A percentile compares a stretch with the other conserved stretches of the same genome.
Evolutionary conservation across 768 basidiomycete species (phyloP).

Genomic region (Dacryopinax spathularia): DNA sequence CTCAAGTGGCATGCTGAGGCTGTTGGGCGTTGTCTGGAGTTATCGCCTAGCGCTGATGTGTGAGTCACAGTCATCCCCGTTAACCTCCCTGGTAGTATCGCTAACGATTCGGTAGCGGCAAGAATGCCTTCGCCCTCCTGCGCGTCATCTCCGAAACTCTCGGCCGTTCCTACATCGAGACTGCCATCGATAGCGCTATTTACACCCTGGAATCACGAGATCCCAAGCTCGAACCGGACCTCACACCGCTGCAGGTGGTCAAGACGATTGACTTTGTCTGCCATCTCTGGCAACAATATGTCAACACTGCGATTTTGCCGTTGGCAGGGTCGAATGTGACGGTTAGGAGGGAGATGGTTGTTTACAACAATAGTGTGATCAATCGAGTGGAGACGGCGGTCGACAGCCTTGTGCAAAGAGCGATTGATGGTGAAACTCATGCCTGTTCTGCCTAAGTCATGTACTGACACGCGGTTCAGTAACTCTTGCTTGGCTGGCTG

Average conservation of each 20-base stretch:
- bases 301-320: slow-evolving; percentile 78
- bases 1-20: slow-evolving; percentile 97
- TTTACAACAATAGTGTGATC: slow-evolving; percentile 79
- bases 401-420: slow-evolving; percentile 63
- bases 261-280: slow-evolving; percentile 70
- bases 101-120: slow-evolving; percentile 41
- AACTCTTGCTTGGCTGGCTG: slow-evolving; percentile 56
- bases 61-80: slow-evolving; percentile 30
- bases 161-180: slow-evolving; percentile 69
- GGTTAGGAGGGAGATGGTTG: slow-evolving; percentile 77
- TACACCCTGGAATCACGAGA: slow-evolving; percentile 60
- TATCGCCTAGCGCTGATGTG: slow-evolving; percentile 73
- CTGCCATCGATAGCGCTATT: slow-evolving; percentile 75
- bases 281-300: slow-evolving; percentile 94
- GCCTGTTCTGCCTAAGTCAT: neutral
- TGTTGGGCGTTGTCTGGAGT: slow-evolving; percentile 83
- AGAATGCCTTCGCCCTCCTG: slow-evolving; percentile 72
- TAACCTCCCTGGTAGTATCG: slow-evolving; percentile 1
- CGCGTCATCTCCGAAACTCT: slow-evolving; percentile 78
- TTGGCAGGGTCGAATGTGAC: slow-evolving; percentile 73
- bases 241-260: slow-evolving; percentile 52
- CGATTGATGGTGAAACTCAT: slow-evolving; percentile 56
- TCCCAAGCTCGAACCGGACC: slow-evolving; percentile 61
- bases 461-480: slow-evolving; percentile 27
- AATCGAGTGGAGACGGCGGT: slow-evolving; percentile 71